Evolutionary conservation across 768 basidiomycete species (phyloP), one percentile per base, ranked within the genome.

Genomic region (Suillus plorans): DNA sequence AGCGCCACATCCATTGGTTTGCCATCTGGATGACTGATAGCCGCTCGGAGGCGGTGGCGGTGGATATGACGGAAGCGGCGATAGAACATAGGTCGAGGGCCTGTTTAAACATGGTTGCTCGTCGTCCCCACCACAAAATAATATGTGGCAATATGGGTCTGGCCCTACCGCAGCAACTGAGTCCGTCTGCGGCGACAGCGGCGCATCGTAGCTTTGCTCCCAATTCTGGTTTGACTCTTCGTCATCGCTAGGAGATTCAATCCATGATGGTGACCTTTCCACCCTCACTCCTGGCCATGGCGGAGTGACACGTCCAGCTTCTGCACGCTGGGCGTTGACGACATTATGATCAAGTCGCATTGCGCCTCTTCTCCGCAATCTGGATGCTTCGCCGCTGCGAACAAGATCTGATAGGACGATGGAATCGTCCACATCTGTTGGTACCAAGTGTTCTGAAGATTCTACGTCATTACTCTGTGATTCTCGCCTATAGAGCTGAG

Each of bases 401-500:
- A 91, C 81, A 49, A 92, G 82, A 73, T 91, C 90, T 2, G 88
- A 89, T 53, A 91, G 83, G 22, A 90, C 84, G 63, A 92, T 88
- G 39, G 86, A 82, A 70, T 87, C 87, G 69, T 92, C 90, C 2
- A 80, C 81, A 64, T 89, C 87, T 44, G 79, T 78, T 34, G 75
- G 78, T 28, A 78, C 70, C 31, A 73, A 55, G 25, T 50, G 31
- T 36, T 74, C 75, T 55, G 66, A 62, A 28, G 25, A 34, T 42
- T 71, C 66, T 3, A 31, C 63, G 10, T 53, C 36, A 39, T 52
- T 25, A 7, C 66, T 65, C 13, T 63, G 57, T 25, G 68, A 55
- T 41, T 60, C 57, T 63, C 52, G 69, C 66, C 76, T 74, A 58
- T 73, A 77, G 58, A 70, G 73, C 64, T 77, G 72, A 28, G 75